Percentiles rank a stretch among this genome's conserved stretches.
These are phyloP conservation scores for Sugiyamaella boreocaroliniensis DNA, from an alignment of 805 yeast species.

Conservation along the genomic window DNA sequence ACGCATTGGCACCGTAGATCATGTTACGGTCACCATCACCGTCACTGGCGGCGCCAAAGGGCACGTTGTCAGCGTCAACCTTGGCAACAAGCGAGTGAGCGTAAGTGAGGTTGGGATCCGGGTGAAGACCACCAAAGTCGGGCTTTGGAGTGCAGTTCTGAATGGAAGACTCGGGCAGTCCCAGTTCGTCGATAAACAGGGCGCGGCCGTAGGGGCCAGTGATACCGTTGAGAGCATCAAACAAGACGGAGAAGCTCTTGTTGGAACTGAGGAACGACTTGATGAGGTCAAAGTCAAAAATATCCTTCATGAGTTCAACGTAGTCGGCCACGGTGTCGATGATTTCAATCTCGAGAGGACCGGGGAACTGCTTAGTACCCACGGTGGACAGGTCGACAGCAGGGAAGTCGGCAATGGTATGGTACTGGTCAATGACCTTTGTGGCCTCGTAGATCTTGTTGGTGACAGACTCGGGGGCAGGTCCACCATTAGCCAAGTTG, in stretches of 20 bases:
- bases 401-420: slow-evolving; percentile 52
- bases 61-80: slow-evolving; percentile 76
- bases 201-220: slow-evolving; percentile 94
- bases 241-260: slow-evolving; percentile 62
- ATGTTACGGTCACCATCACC: slow-evolving; percentile 99
- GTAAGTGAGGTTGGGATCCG: slow-evolving; percentile 95
- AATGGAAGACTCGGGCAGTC: slow-evolving; percentile 58
- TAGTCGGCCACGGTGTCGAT: slow-evolving; percentile 78
- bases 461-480: slow-evolving; percentile 95
- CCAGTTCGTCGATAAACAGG: slow-evolving; percentile 78
- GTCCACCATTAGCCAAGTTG: slow-evolving; percentile 93
- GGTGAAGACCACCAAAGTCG: slow-evolving; percentile 96
- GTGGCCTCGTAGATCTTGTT: slow-evolving; percentile 74
- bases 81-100: slow-evolving; percentile 79
- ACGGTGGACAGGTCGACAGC: slow-evolving; percentile 54
- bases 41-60: slow-evolving; percentile 98
- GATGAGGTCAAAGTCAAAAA: slow-evolving; percentile 83
- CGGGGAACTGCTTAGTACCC: slow-evolving; percentile 50
- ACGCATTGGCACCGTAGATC: slow-evolving; percentile 93
- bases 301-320: slow-evolving; percentile 68
- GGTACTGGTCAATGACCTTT: slow-evolving; percentile 51
- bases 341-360: slow-evolving; percentile 60
- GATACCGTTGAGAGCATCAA: slow-evolving; percentile 90
- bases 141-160: slow-evolving; percentile 78
- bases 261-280: slow-evolving; percentile 53